phyloP scores from a whole-genome alignment of 306 rosid genomes.

The Cucurbita pepo region DNA sequence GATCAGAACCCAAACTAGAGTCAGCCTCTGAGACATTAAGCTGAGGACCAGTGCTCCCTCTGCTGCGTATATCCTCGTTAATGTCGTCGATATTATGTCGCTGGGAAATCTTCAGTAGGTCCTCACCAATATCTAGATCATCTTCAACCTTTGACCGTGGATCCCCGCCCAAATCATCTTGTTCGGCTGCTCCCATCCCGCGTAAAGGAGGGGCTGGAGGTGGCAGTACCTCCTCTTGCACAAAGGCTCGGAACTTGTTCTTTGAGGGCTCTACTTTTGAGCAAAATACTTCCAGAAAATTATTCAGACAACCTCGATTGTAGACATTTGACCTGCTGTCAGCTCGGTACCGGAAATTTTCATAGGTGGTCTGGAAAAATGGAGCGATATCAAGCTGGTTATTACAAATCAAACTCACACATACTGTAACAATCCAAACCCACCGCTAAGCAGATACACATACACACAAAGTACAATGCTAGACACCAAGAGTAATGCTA shows the following conservation, averaged over 20 bases:
- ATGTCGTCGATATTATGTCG: conserved; percentile 69
- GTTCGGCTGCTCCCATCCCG: conserved; percentile 21
- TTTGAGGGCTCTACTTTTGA: conserved; percentile 61
- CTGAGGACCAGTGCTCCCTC: conserved; percentile 58
- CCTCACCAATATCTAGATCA: conserved; percentile 81
- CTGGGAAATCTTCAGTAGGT: conserved; percentile 80
- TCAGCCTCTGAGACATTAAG: conserved; percentile 42
- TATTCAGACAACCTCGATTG: conserved; percentile 56
- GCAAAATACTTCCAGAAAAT: conserved; percentile 83
- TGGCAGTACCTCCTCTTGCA: conserved; percentile 52
- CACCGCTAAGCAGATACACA: not conserved
- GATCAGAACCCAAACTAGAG: conserved; percentile 60
- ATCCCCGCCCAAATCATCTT: conserved; percentile 42
- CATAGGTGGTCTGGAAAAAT: conserved; percentile 68
- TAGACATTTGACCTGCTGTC: conserved; percentile 60
- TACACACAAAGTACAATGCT: not conserved
- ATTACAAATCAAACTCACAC: not conserved
- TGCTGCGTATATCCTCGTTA: conserved; percentile 47
- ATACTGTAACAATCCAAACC: not conserved
- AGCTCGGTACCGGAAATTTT: conserved; percentile 77
- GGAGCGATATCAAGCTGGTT: not conserved
- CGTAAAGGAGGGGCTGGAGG: conserved; percentile 19
- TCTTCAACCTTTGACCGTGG: conserved; percentile 82
- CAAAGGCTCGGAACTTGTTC: conserved; percentile 64
- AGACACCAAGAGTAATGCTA: not conserved